Percentiles rank a stretch among this genome's conserved stretches.
phyloP scores from a whole-genome alignment of 208 protist genomes.

The Leishmania aethiopica region DNA sequence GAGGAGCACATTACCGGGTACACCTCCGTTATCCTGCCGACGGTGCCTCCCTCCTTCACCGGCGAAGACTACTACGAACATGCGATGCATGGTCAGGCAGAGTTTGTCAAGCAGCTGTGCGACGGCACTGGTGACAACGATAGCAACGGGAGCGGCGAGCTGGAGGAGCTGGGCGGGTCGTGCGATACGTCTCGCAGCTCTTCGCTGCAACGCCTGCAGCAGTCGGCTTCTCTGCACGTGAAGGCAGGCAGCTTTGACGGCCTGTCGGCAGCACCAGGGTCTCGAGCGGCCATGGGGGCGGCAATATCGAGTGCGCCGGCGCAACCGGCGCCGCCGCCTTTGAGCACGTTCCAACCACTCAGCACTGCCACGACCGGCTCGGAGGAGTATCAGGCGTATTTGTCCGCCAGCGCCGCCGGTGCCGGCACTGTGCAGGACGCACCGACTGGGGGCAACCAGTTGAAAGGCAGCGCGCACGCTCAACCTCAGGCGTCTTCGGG shows the following conservation, averaged over 20 bases:
- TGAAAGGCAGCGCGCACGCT: background rate
- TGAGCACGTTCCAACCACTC: constrained; percentile 1
- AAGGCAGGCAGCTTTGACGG: background rate
- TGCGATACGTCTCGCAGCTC: background rate
- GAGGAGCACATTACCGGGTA: background rate
- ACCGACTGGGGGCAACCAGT: background rate
- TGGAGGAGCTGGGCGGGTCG: background rate
- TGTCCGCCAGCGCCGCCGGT: background rate
- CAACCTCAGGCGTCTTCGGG: background rate
- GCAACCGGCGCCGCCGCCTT: background rate
- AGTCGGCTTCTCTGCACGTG: background rate
- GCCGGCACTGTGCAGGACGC: background rate
- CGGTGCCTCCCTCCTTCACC: background rate
- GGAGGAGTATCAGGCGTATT: background rate
- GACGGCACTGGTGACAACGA: constrained; percentile 1
- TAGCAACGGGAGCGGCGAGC: background rate
- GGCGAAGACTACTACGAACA: constrained; percentile 1
- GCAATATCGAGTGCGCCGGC: background rate
- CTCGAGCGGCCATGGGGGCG: background rate
- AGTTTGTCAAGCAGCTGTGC: constrained; percentile 5
- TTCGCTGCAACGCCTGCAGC: background rate
- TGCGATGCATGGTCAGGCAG: constrained; percentile 7
- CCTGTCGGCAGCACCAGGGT: background rate
- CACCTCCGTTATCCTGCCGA: background rate
- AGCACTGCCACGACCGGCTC: background rate